Evolutionary conservation across 2,329 filamentous ascomycete species (phyloP).

Genomic region (Pseudofabraea citricarpa): DNA sequence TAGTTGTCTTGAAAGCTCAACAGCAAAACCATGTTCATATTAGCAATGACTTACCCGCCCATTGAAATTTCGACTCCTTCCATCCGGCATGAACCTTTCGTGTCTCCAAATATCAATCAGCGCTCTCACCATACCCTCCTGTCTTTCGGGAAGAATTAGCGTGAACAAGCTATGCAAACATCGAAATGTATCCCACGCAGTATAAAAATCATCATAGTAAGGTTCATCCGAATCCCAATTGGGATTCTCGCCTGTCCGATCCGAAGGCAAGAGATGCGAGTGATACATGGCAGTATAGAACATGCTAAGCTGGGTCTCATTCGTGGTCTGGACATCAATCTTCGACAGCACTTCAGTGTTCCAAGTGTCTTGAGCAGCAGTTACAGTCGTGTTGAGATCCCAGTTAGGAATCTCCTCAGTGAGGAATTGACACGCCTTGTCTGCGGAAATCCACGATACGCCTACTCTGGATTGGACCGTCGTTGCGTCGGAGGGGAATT

Average conservation of each 20-base stretch:
- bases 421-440: slow-evolving; percentile 41
- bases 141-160: slow-evolving; percentile 56
- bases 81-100: slow-evolving; percentile 60
- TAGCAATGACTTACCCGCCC: slow-evolving; percentile 34
- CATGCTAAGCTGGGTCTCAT: slow-evolving; percentile 43
- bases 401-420: slow-evolving; percentile 36
- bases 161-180: slow-evolving; percentile 50
- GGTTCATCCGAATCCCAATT: slow-evolving; percentile 57
- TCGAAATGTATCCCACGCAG: slow-evolving; percentile 58
- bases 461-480: slow-evolving; percentile 42
- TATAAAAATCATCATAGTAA: slow-evolving; percentile 69
- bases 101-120: slow-evolving; percentile 62
- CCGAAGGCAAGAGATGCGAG: slow-evolving; percentile 63
- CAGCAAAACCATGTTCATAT: not conserved
- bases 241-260: slow-evolving; percentile 66
- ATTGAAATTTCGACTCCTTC: slow-evolving; percentile 61
- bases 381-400: slow-evolving; percentile 34
- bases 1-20: not conserved
- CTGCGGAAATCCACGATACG: slow-evolving; percentile 40
- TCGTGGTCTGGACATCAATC: slow-evolving; percentile 33
- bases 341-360: slow-evolving; percentile 41
- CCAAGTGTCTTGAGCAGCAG: slow-evolving; percentile 37
- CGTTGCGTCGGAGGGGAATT: slow-evolving; percentile 31
- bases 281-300: slow-evolving; percentile 53
- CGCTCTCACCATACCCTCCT: slow-evolving; percentile 57